Base-by-base conservation (phyloP, 2,329 filamentous ascomycete genomes). In the Didymella keratinophila region DNA sequence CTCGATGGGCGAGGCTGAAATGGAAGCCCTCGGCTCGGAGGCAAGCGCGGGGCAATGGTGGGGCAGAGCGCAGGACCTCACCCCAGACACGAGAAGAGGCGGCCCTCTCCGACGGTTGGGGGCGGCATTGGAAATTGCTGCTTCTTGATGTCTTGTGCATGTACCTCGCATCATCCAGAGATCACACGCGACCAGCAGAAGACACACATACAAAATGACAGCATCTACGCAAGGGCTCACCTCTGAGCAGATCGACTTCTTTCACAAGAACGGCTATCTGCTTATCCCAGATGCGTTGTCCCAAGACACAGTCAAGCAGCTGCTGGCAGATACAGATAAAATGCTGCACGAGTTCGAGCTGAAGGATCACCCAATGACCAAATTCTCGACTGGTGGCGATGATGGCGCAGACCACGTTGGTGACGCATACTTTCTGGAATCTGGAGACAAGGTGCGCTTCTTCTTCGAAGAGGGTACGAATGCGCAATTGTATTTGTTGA, bases 361-460 rank as follows among this genome's bases (percentile, higher is more conserved):
- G n/a, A 82, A 86, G 34, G 86, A 90, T 57, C 95, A 98, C 78
- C 94, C 95, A 1, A 89, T 98, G 84, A 98, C 95, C 9, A 89
- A 89, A 73, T 99, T 99, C 84, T 91, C 90, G 28, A 97, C 94
- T 0, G 93, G 93, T 66, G 88, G 86, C 79, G 82, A 87, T 69
- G 79, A 84, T 73, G 78, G 79, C 44, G 76, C 74, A 44, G 85
- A 88, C n/a, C 94, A 98, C 79, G 91, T 97, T 11, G 93, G 94
- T 62, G 95, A 98, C 80, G 87, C 90, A 73, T 99, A 99, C 83
- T 98, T 99, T 80, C 86, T 98, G 2, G 84, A 83, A 1, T 95
- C 90, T 3, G 93, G 92, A 61, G 91, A 98, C 82, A 94, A 97
- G 79, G 82, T 98, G 61, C 90, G 93, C 59, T 98, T 96, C 84